Evolutionary conservation across 169 alveolate genomes (phyloP).

Genomic region (Haemoproteus tartakovskyi): DNA sequence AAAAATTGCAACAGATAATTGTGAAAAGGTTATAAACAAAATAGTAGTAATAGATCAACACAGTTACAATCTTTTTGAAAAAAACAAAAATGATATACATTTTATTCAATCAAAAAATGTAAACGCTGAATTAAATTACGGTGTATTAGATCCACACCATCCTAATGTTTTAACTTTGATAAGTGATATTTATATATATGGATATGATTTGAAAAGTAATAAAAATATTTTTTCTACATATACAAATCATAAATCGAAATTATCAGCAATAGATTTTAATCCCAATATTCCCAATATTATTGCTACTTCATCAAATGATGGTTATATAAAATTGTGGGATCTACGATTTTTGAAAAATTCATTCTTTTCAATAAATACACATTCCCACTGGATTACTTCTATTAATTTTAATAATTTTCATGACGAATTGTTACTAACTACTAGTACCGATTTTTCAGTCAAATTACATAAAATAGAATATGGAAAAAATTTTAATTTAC

Average conservation of each 20-base stretch:
- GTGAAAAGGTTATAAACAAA: constrained; percentile 13
- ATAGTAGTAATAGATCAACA: constrained; percentile 36
- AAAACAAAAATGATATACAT: constrained; percentile 11
- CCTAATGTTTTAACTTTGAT: constrained; percentile 30
- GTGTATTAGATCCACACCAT: constrained; percentile 59
- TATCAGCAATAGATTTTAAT: constrained; percentile 81
- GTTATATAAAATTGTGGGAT: constrained; percentile 86
- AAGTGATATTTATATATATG: constrained; percentile 48
- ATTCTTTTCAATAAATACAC: constrained; percentile 77
- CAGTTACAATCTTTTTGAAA: constrained; percentile 18
- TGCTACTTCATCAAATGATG: constrained; percentile 86
- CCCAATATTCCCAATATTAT: constrained; percentile 88
- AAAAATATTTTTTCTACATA: constrained; percentile 30
- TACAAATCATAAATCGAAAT: constrained; percentile 70
- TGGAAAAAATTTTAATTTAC: constrained; percentile 44
- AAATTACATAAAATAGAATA: constrained; percentile 71
- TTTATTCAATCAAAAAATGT: constrained; percentile 24
- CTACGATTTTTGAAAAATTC: constrained; percentile 75
- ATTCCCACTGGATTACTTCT: constrained; percentile 86
- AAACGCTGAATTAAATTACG: constrained; percentile 10
- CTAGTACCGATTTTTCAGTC: constrained; percentile 82
- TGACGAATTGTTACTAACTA: constrained; percentile 88
- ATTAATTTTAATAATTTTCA: constrained; percentile 84
- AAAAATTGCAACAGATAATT: constrained; percentile 26
- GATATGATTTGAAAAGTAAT: constrained; percentile 47